Evolutionary conservation across 257 asterid genomes (phyloP).

Genomic region (Schizonepeta tenuifolia): DNA sequence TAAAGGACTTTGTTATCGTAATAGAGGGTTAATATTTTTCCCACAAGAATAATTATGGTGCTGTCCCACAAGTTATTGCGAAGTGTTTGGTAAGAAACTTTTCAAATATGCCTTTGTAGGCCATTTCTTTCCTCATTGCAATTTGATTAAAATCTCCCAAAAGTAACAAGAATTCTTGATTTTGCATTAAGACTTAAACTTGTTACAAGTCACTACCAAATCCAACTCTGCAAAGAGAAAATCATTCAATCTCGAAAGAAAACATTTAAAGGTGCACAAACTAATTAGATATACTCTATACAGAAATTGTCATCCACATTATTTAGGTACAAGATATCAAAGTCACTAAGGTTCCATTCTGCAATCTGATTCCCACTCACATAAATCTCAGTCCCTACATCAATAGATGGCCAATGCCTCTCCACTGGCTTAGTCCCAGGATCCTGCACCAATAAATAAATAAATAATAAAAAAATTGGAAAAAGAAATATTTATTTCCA

Average conservation of each 20-base stretch:
- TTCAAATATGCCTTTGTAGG: neutral
- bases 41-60: constrained; percentile 8
- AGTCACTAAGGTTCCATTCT: constrained; percentile 60
- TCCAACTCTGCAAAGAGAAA: neutral
- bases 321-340: constrained; percentile 50
- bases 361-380: constrained; percentile 47
- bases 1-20: neutral
- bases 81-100: constrained; percentile 29
- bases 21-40: constrained; percentile 10
- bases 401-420: constrained; percentile 57
- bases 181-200: too few species aligned
- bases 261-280: neutral
- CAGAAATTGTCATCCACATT: neutral
- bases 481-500: neutral
- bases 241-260: too few species aligned
- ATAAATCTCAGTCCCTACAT: constrained; percentile 61
- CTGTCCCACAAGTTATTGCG: neutral
- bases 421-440: constrained; percentile 52
- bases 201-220: neutral
- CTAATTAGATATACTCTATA: neutral
- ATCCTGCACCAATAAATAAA: constrained; percentile 43
- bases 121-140: neutral
- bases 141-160: neutral
- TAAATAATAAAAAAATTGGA: neutral
- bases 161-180: too few species aligned